phyloP scores from a whole-genome alignment of 1,139 yeast species.

The Suhomyces coccinellae region DNA sequence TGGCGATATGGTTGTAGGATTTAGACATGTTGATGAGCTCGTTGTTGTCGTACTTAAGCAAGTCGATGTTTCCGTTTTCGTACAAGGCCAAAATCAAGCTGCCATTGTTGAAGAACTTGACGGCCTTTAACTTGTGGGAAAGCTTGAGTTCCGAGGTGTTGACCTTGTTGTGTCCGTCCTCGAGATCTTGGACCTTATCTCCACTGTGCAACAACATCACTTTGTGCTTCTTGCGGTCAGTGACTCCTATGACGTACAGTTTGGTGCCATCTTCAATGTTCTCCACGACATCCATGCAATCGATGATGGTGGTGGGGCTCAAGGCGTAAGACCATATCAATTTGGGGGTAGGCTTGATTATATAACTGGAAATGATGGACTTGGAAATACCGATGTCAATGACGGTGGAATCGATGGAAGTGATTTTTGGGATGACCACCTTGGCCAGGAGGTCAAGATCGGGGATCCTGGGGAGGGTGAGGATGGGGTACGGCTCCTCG shows the following conservation, averaged over 20 bases:
- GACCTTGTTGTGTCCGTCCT: conserved; percentile 16
- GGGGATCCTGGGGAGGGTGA: conserved; percentile 43
- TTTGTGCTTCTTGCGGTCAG: conserved; percentile 48
- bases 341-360: conserved; percentile 79
- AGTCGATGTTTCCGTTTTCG: conserved; percentile 44
- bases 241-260: conserved; percentile 43
- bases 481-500: conserved; percentile 40
- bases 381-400: conserved; percentile 72
- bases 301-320: conserved; percentile 58
- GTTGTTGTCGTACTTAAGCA: conserved; percentile 22
- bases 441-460: conserved; percentile 34
- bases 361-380: conserved; percentile 69
- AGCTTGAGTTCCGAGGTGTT: conserved; percentile 23
- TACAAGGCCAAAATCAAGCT: conserved; percentile 40
- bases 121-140: conserved; percentile 30
- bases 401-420: conserved; percentile 26
- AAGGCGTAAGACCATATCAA: conserved; percentile 72
- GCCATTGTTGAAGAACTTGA: conserved; percentile 36
- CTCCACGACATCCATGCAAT: conserved; percentile 42
- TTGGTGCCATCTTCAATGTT: conserved; percentile 19
- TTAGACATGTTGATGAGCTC: conserved; percentile 12
- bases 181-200: conserved; percentile 15
- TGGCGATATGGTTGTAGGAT: conserved; percentile 8
- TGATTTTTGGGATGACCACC: conserved; percentile 33
- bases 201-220: conserved; percentile 33